phyloP scores from a whole-genome alignment of 176 grass and related monocot species.

The Raddia distichophylla region DNA sequence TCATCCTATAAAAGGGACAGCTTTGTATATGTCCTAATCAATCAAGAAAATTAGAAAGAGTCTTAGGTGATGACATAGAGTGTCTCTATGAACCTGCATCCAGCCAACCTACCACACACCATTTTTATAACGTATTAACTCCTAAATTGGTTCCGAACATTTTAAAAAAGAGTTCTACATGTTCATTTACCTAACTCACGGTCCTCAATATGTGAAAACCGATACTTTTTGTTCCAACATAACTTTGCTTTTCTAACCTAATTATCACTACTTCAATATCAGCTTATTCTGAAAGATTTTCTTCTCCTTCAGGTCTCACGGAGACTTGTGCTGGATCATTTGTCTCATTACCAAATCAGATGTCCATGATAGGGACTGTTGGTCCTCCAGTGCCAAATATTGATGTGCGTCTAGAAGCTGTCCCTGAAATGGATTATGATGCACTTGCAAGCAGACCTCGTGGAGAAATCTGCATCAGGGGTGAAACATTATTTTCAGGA shows the following conservation, averaged over 20 bases:
- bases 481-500: conserved; percentile 80
- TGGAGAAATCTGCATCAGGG: conserved; percentile 83
- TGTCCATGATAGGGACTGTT: conserved; percentile 82
- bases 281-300: conserved; percentile 32
- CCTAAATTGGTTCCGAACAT: conserved; percentile 22
- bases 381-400: conserved; percentile 86
- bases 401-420: conserved; percentile 69
- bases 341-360: conserved; percentile 73
- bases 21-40: too few relatives aligned
- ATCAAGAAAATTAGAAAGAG: too few relatives aligned
- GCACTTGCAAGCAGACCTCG: conserved; percentile 62
- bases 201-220: not conserved
- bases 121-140: not conserved
- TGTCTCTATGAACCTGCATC: too few relatives aligned
- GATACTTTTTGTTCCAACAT: not conserved
- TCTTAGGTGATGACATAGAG: too few relatives aligned
- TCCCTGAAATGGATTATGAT: conserved; percentile 86
- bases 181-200: conserved; percentile 29
- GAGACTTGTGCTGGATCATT: conserved; percentile 86
- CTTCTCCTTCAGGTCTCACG: conserved; percentile 64
- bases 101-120: too few relatives aligned
- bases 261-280: not conserved
- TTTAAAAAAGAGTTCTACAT: not conserved
- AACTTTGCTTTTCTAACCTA: conserved; percentile 27
- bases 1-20: too few relatives aligned